Conservation (phyloP, 169 alveolate species). For the Amoebophrya sp. region DNA sequence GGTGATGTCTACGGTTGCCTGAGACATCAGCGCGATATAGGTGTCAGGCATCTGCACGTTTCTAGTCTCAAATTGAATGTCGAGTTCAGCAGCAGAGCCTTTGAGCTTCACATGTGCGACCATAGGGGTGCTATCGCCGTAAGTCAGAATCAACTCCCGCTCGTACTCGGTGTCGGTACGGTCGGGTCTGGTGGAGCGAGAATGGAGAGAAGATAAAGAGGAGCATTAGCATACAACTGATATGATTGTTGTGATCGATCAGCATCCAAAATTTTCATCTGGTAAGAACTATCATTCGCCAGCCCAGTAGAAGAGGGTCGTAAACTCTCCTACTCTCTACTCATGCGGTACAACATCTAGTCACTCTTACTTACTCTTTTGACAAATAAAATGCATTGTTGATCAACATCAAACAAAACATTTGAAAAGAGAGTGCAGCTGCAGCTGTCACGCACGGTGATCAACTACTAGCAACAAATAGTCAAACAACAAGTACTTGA, state of each 20-base stretch:
- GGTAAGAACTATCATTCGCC: too few relatives aligned
- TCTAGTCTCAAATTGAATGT: slow-evolving; percentile 62
- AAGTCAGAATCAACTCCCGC: slow-evolving; percentile 62
- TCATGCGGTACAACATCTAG: neutral
- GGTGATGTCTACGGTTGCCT: slow-evolving; percentile 70
- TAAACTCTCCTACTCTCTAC: too few relatives aligned
- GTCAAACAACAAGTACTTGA: neutral
- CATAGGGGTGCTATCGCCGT: slow-evolving; percentile 53
- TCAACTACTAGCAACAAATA: neutral
- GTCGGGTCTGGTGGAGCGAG: neutral
- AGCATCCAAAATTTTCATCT: too few relatives aligned
- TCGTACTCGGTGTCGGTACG: slow-evolving; percentile 54
- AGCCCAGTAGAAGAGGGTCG: too few relatives aligned
- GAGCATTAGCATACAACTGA: too few relatives aligned
- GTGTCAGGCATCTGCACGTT: slow-evolving; percentile 73
- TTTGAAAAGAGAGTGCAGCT: slow-evolving; percentile 57
- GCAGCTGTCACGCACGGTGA: too few relatives aligned
- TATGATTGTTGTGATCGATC: too few relatives aligned
- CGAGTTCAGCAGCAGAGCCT: slow-evolving; percentile 42
- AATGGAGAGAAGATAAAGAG: too few relatives aligned
- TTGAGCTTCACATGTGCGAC: neutral
- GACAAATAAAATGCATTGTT: neutral
- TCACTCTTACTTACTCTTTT: too few relatives aligned
- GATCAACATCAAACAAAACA: slow-evolving; percentile 48
- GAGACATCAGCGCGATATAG: slow-evolving; percentile 75